phyloP scores from a whole-genome alignment of 306 rosid genomes.

The Quercus cerris region DNA sequence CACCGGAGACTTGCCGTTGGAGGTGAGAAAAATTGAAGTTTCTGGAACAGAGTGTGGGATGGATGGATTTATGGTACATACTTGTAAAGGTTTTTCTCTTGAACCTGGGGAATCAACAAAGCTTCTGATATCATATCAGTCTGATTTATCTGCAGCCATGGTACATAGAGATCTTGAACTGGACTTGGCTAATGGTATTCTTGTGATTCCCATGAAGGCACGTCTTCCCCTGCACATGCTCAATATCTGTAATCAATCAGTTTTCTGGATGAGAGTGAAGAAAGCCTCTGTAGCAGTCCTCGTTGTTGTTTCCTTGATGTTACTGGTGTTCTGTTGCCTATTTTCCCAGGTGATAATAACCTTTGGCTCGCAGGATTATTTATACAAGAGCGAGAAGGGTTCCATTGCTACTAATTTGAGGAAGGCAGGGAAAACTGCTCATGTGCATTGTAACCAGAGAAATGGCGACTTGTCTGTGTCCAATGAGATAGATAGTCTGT shows the following conservation, averaged over 20 bases:
- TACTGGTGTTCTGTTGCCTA: constrained; percentile 45
- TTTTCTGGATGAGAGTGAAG: constrained; percentile 64
- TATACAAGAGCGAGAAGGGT: constrained; percentile 31
- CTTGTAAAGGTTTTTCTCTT: constrained; percentile 55
- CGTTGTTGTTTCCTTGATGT: constrained; percentile 34
- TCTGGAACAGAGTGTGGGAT: constrained; percentile 77
- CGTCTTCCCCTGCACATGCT: constrained; percentile 64
- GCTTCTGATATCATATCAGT: constrained; percentile 65
- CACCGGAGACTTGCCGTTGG: constrained; percentile 76
- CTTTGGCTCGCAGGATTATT: constrained; percentile 40
- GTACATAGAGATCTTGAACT: constrained; percentile 85
- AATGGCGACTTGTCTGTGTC: constrained; percentile 41
- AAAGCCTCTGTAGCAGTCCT: constrained; percentile 49
- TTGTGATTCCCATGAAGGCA: constrained; percentile 78
- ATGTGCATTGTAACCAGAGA: constrained; percentile 29
- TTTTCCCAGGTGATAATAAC: constrained; percentile 39
- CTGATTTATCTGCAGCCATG: constrained; percentile 64
- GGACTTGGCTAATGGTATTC: constrained; percentile 67
- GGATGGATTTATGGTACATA: constrained; percentile 75
- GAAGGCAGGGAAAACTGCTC: constrained; percentile 33
- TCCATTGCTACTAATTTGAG: constrained; percentile 28
- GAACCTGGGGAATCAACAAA: constrained; percentile 64
- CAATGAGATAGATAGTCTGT: constrained; percentile 35
- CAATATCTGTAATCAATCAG: constrained; percentile 61
- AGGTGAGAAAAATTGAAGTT: constrained; percentile 61